Base-by-base conservation (phyloP, 805 yeast species). In the Starmerella floris region DNA sequence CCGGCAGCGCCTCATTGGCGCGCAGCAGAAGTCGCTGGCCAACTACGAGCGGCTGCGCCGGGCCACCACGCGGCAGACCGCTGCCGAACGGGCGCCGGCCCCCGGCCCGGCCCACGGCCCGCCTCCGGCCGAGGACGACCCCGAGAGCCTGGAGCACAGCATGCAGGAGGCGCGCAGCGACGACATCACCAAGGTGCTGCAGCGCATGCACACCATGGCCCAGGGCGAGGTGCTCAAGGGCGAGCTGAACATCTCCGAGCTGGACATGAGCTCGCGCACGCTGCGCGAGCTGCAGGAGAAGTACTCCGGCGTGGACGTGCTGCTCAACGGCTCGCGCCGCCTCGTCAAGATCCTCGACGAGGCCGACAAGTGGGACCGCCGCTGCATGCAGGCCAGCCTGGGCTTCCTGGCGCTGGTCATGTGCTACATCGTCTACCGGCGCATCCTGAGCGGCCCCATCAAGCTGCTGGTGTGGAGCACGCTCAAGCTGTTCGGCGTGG, bases 331-430 rank as follows among this genome's bases (percentile, higher is more conserved):
- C 6, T 61, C 67, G 13, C 50, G 53, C 30, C 48, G 53, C 32
- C 56, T 66, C 34, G 62, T 65, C 19, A 44, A 53, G 23, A 54
- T 61, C 11, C 53, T 65, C 25, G 67, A 64, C 43, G 58, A 61
- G 46, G 67, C 70, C 13, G 69, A 65, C 39, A 46, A 51, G 23
- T 51, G 60, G 59, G 69, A 65, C 41, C 49, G 67, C 3, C 46
- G 58, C 5, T 46, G 51, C 31, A 64, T 65, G 68, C 52, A 56
- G 34, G 54, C 56, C 16, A 50, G 65, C 10, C 44, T 65, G 43
- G 57, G 60, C n/a, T 62, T 66, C 41, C 48, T 65, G 37, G 63
- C 56, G 1, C 43, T 52, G 2, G 66, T 60, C 10, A 40, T 65
- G 31, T 28, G 43, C 6, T 65, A 66, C 62, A 55, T 65, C 25